Conservation (phyloP, 1,139 yeast species). For the Candida freyschussii region DNA sequence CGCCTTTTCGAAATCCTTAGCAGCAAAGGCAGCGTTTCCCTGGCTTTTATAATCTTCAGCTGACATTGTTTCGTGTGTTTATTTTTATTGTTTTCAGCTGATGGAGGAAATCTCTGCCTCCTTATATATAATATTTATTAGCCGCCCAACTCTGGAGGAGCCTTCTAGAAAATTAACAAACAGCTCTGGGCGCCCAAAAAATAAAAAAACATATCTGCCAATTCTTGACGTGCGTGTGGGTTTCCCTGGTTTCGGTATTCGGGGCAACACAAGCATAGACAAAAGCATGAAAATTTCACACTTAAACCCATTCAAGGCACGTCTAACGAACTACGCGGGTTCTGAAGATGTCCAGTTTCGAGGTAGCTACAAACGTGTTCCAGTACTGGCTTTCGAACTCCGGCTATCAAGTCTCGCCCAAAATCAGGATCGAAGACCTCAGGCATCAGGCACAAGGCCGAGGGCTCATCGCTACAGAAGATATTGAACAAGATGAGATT, state of each 20-base stretch:
- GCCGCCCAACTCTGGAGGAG: slow-evolving; percentile 1
- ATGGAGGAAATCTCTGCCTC: neutral
- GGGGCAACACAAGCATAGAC: too few species aligned
- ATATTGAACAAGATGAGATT: slow-evolving; percentile 53
- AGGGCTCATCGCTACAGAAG: slow-evolving; percentile 63
- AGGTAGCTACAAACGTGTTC: slow-evolving; percentile 13
- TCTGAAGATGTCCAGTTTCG: slow-evolving; percentile 13
- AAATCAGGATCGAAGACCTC: slow-evolving; percentile 56
- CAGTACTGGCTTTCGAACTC: slow-evolving; percentile 46
- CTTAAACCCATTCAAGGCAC: too few species aligned
- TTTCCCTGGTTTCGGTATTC: too few species aligned
- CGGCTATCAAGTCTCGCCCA: slow-evolving; percentile 48
- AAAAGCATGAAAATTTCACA: too few species aligned
- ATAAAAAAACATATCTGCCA: too few species aligned
- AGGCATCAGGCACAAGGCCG: slow-evolving; percentile 65
- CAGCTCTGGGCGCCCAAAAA: neutral
- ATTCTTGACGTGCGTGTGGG: too few species aligned
- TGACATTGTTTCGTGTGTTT: slow-evolving; percentile 33
- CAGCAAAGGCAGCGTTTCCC: slow-evolving; percentile 90
- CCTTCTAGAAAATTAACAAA: slow-evolving; percentile 6
- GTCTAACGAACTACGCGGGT: too few species aligned
- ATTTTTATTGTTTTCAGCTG: too few species aligned
- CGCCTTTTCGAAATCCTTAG: slow-evolving; percentile 79
- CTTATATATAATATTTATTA: neutral
- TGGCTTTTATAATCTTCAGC: slow-evolving; percentile 73